Evolutionary conservation across 1,139 yeast species (phyloP), one percentile per base, ranked within the genome.

Genomic region (Suhomyces taliae): DNA sequence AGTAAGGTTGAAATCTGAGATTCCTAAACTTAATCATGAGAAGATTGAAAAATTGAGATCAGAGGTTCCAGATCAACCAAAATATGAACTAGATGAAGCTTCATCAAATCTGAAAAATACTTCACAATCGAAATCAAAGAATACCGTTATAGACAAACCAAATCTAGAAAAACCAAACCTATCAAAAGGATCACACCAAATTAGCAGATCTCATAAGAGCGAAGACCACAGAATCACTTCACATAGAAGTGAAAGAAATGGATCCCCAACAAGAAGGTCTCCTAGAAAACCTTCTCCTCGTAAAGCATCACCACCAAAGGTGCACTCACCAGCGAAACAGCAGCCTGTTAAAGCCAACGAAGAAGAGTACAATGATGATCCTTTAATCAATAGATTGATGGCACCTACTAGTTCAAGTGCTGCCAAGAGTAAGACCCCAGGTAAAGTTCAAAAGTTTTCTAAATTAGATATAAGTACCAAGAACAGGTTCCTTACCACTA

Each of bases 401-500:
- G 60, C 61, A 4, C 70, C 73, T 1, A 65, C 74, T 0, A 59
- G 58, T 38, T 54, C 73, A 1, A 67, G 70, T 50, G 64, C 67
- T 5, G 69, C 67, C 7, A 69, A 66, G 41, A 52, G 43, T 24
- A 57, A 56, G 40, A 34, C 46, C 1, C 48, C 49, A 2, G 41
- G 35, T 37, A 48, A 34, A 48, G 45, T 34, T 14, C 43, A 39
- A 37, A 51, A 47, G 41, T 44, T 49, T 12, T 37, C 46, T 14
- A 41, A 41, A 33, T 34, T 27, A 7, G 46, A 37, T 36, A 26
- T 51, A 36, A 37, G 35, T 35, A 48, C 59, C 34, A 67, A 64
- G 49, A 72, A 70, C 45, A 60, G 65, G 49, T 70, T 72, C 46
- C 60, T 72, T 39, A 67, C 76, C 0, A 70, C 77, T 3, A 66